A percentile compares a stretch with the other conserved stretches of the same genome.
phyloP scores from a whole-genome alignment of 306 rosid genomes.

The Lithocarpus polystachyus region DNA sequence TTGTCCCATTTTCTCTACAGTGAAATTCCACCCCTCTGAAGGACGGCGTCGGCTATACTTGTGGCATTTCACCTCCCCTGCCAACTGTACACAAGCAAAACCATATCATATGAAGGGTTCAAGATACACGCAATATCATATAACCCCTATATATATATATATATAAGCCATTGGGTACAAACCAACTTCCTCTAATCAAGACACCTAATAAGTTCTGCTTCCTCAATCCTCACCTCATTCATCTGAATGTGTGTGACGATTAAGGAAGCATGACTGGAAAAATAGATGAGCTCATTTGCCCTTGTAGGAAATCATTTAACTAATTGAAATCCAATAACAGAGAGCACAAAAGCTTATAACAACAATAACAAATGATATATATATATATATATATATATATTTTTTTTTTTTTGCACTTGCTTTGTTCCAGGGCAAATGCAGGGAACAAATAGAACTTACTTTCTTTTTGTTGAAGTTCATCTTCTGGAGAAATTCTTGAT shows the following conservation, averaged over 20 bases:
- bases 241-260: neutral
- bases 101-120: conserved; percentile 13
- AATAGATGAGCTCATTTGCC: neutral
- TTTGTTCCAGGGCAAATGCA: neutral
- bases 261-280: neutral
- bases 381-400: neutral
- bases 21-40: conserved; percentile 72
- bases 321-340: neutral
- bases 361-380: neutral
- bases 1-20: conserved; percentile 78
- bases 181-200: neutral
- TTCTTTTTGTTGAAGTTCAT: conserved; percentile 88
- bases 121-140: neutral
- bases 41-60: conserved; percentile 74
- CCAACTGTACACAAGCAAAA: conserved; percentile 48
- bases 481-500: conserved; percentile 74
- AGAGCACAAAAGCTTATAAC: neutral
- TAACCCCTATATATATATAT: neutral
- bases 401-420: neutral
- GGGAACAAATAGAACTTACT: conserved; percentile 45
- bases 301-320: neutral
- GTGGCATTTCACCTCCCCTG: conserved; percentile 85
- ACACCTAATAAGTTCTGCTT: neutral
- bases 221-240: neutral
- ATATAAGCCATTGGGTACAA: neutral